These are phyloP conservation scores for Pulveroboletus sp. DNA, from an alignment of 768 basidiomycete genomes.

Conservation along the genomic window DNA sequence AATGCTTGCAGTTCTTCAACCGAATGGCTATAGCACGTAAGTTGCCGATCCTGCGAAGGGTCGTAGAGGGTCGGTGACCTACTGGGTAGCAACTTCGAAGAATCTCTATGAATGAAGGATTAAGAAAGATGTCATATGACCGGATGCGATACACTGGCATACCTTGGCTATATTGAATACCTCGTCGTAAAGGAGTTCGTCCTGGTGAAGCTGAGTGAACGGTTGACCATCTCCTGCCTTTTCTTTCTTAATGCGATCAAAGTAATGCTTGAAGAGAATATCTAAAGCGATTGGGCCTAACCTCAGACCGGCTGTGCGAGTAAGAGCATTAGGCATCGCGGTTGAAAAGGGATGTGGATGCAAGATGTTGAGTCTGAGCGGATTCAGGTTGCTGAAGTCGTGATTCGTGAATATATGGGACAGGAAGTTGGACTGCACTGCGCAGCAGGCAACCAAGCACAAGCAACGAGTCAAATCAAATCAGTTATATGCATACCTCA, in stretches of 20 bases:
- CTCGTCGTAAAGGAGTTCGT: constrained; percentile 81
- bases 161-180: constrained; percentile 77
- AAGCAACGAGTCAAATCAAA: neutral
- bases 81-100: constrained; percentile 69
- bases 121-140: neutral
- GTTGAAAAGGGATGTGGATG: neutral
- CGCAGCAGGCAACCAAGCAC: neutral
- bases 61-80: constrained; percentile 24
- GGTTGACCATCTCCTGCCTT: constrained; percentile 36
- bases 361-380: too few species aligned
- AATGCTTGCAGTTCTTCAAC: constrained; percentile 82
- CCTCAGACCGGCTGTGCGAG: constrained; percentile 58
- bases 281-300: constrained; percentile 73
- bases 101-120: constrained; percentile 52
- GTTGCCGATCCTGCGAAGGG: neutral
- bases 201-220: constrained; percentile 53
- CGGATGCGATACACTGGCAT: constrained; percentile 17
- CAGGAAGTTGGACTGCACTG: neutral
- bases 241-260: constrained; percentile 58
- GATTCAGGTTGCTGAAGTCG: too few species aligned
- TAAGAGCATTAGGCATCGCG: constrained; percentile 50
- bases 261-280: constrained; percentile 84
- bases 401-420: too few species aligned
- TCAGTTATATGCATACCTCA: neutral
- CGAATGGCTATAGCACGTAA: constrained; percentile 54